Evolutionary conservation across 1,139 yeast genomes (phyloP).

Genomic region (Taphrina confusa): DNA sequence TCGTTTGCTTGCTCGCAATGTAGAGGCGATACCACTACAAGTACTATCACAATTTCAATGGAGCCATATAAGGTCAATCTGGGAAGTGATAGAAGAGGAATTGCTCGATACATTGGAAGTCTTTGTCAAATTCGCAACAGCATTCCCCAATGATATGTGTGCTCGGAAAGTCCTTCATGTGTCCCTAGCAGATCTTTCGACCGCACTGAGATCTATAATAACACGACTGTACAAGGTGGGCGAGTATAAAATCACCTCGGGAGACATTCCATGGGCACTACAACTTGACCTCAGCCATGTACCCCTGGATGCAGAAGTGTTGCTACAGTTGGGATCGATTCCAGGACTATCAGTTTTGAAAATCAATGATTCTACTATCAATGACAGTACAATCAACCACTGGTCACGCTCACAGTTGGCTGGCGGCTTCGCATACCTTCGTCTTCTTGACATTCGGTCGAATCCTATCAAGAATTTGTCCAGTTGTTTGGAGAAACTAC

Average conservation of each 20-base stretch:
- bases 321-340: conserved; percentile 10
- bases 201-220: background rate
- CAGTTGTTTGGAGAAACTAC: background rate
- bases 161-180: background rate
- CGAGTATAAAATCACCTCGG: background rate
- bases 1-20: background rate
- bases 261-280: conserved; percentile 6
- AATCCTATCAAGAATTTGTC: background rate
- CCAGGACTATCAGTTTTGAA: conserved; percentile 1
- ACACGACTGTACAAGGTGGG: background rate
- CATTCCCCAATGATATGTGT: conserved; percentile 1
- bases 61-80: background rate
- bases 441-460: conserved; percentile 6
- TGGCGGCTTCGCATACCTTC: conserved; percentile 1
- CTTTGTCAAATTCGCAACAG: conserved; percentile 14
- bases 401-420: conserved; percentile 28
- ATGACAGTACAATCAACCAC: conserved; percentile 7
- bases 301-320: conserved; percentile 13
- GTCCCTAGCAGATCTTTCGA: background rate
- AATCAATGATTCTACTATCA: conserved; percentile 8
- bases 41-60: conserved; percentile 1
- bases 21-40: background rate
- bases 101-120: conserved; percentile 1
- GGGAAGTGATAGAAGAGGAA: background rate
- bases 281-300: conserved; percentile 17